These are phyloP conservation scores for Clohesyomyces aquaticus DNA, from an alignment of 495 filamentous ascomycete species.

Conservation along the genomic window DNA sequence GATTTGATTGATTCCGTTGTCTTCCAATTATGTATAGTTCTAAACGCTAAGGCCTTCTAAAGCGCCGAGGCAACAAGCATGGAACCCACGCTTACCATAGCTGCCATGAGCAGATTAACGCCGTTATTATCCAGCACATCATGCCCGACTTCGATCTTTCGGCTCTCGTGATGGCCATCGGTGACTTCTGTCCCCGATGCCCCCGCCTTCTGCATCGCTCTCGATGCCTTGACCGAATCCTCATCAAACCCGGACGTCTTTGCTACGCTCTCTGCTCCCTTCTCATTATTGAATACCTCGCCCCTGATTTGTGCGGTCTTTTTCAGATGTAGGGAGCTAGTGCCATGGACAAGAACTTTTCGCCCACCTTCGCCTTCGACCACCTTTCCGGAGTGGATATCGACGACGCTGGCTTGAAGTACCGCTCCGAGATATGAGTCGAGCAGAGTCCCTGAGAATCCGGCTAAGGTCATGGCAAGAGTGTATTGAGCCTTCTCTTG, in stretches of 20 bases:
- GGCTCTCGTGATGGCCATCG: constrained; percentile 60
- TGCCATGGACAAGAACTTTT: constrained; percentile 59
- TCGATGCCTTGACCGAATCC: constrained; percentile 15
- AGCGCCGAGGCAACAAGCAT: constrained; percentile 58
- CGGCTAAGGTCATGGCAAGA: constrained; percentile 66
- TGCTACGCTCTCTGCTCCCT: constrained; percentile 27
- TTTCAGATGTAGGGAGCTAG: constrained; percentile 32
- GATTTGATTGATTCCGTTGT: neutral
- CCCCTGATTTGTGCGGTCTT: constrained; percentile 30
- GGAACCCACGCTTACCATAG: constrained; percentile 74
- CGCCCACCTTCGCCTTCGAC: constrained; percentile 84
- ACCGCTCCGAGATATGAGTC: constrained; percentile 86
- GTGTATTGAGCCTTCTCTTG: constrained; percentile 30
- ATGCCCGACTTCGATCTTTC: constrained; percentile 70
- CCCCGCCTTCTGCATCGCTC: constrained; percentile 46
- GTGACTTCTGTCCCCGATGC: constrained; percentile 30
- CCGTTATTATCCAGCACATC: constrained; percentile 91
- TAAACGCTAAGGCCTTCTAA: constrained; percentile 38
- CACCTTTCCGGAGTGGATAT: constrained; percentile 79
- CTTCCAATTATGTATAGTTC: neutral
- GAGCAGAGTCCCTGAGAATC: constrained; percentile 75
- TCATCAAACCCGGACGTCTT: constrained; percentile 28
- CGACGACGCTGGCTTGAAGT: constrained; percentile 84
- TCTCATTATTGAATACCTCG: constrained; percentile 16
- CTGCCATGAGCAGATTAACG: constrained; percentile 89